Base-by-base conservation (phyloP, 345 rosid species). In the Erucastrum elatum region DNA sequence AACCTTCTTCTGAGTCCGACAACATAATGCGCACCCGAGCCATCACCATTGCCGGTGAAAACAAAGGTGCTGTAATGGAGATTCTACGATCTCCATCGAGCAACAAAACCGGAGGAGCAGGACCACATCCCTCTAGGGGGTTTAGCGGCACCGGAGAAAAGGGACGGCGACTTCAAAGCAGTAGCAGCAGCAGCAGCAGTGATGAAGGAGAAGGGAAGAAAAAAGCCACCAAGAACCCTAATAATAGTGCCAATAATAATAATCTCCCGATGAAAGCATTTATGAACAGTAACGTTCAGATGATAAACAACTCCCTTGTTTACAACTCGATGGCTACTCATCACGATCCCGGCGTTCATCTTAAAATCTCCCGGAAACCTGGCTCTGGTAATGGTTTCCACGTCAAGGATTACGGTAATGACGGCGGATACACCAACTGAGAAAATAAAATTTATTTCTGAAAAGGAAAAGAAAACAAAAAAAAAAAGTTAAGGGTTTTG, bases 61-160 rank as follows among this genome's bases (percentile, higher is more conserved):
- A 94, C 87, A 89, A 81, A 82, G 98, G 98, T 4, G 98, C 98
- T 34, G 62, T 76, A 35, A 94, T 94, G 98, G 93, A 90, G 83
- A 76, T 94, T 5, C 74, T 81, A 70, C 80, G 71, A 2, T 85
- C 97, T 60, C 88, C 97, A 4, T 62, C 75, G 26, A n/a, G 56
- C 56, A 49, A 49, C 56, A 49, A n/a, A 49, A 74, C 67, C 64
- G 68, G 78, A 83, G 70, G 9, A 75, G 34, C 66, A 56, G 76
- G 10, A 77, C 71, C 74, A 46, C 77, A 35, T 70, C 16, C 53
- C 69, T 80, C 77, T 74, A 75, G 8, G 78, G 77, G 46, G 55
- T 75, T 29, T 56, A 70, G 60, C 0, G 67, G 39, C 69, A 61
- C 65, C 4, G 72, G 77, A 58, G 81, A 78, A 68, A 78, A 78